phyloP scores from a whole-genome alignment of 2,329 filamentous ascomycete species.

The Grosmannia penicillata region DNA sequence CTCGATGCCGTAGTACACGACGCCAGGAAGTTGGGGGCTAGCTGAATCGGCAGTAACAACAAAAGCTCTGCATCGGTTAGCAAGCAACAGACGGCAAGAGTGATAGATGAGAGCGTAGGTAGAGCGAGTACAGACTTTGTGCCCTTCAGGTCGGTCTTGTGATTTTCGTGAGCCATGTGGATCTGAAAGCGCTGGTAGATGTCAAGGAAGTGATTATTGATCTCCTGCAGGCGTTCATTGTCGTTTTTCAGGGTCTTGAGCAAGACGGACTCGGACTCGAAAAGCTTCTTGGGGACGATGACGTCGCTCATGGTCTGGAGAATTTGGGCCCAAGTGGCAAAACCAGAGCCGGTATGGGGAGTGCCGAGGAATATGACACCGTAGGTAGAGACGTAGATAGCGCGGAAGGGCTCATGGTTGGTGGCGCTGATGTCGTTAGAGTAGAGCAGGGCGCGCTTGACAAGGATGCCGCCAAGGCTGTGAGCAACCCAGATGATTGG shows the following conservation, averaged over 20 bases:
- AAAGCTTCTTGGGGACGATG: constrained; percentile 48
- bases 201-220: constrained; percentile 59
- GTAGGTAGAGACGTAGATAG: constrained; percentile 60
- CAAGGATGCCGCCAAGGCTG: constrained; percentile 57
- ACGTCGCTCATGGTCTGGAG: constrained; percentile 53
- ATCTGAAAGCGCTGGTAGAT: constrained; percentile 57
- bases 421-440: constrained; percentile 45
- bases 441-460: constrained; percentile 55
- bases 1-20: constrained; percentile 61
- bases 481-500: constrained; percentile 68
- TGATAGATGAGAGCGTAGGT: no score
- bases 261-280: constrained; percentile 53
- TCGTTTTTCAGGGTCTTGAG: constrained; percentile 57
- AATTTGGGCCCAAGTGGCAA: constrained; percentile 52
- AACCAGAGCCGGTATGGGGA: constrained; percentile 55
- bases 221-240: constrained; percentile 59
- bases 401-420: constrained; percentile 48
- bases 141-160: constrained; percentile 53
- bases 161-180: constrained; percentile 64
- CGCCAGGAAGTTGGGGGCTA: constrained; percentile 52
- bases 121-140: constrained; percentile 26
- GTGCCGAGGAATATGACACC: constrained; percentile 66
- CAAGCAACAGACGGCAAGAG: not conserved
- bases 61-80: constrained; percentile 24
- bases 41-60: constrained; percentile 60